A percentile compares a stretch with the other conserved stretches of the same genome.
Conservation (phyloP, 1,284 basidiomycete species). For the Pseudozyma pruni region DNA sequence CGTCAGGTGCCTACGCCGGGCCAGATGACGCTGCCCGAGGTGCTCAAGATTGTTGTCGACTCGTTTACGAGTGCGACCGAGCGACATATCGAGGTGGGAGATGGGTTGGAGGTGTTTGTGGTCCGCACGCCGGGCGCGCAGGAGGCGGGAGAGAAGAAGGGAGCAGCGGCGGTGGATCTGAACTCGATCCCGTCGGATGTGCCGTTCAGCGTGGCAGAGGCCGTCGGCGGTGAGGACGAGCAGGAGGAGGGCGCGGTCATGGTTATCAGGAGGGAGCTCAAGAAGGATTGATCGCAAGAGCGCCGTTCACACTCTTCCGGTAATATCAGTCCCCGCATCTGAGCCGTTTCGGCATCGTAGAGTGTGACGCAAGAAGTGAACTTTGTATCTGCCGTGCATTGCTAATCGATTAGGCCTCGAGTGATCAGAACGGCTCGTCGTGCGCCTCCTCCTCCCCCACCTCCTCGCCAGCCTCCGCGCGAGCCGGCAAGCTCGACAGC, state of each 20-base stretch:
- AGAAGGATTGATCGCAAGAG: conserved; percentile 58
- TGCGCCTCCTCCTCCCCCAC: conserved; percentile 11
- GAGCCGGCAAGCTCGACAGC: conserved; percentile 14
- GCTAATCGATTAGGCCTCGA: no score
- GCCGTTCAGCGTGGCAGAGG: conserved; percentile 58
- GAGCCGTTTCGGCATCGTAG: no score
- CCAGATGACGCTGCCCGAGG: conserved; percentile 54
- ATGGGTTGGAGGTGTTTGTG: conserved; percentile 66
- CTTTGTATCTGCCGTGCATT: no score
- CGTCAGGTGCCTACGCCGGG: conserved; percentile 59
- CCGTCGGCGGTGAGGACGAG: conserved; percentile 64
- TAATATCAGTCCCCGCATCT: conserved; percentile 15
- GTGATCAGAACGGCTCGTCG: conserved; percentile 6
- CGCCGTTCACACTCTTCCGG: conserved; percentile 4
- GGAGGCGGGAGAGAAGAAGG: conserved; percentile 2
- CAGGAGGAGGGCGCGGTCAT: conserved; percentile 58
- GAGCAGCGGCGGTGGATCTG: conserved; percentile 51
- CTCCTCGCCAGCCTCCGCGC: neutral
- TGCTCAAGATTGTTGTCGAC: conserved; percentile 64
- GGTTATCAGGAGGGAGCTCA: conserved; percentile 65
- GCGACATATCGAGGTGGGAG: conserved; percentile 67
- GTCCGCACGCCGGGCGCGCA: conserved; percentile 42
- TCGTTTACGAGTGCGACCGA: conserved; percentile 66
- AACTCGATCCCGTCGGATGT: conserved; percentile 29
- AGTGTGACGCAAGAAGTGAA: no score